Base-by-base conservation (phyloP, 2,329 filamentous ascomycete genomes). In the Fusarium anthophilum region DNA sequence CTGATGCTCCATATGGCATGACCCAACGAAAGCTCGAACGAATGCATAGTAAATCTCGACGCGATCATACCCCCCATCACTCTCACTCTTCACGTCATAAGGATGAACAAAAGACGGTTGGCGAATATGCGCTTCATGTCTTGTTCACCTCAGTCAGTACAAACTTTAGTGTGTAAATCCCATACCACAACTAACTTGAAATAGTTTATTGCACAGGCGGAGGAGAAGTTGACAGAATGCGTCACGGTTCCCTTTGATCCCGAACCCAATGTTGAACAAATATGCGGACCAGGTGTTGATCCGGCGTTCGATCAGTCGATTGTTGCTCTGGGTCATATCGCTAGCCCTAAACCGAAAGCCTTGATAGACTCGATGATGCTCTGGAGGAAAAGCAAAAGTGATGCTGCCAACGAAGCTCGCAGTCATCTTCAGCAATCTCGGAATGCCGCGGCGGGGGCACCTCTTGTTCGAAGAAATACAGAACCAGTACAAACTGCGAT, bases 301-400 rank as follows among this genome's bases (percentile, higher is more conserved):
- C 89, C 92, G 4, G 91, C 90, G 17, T 99, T 99, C 80, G 96
- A 99, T 82, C 96, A 98, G 83, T 90, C 98, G 78, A 97, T 99
- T 73, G 91, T 92, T 35, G 96, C 97, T 22, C 87, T 99, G 44
- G 96, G 96, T 8, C 96, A 98, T 81, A 98, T 99, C 79, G 94
- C 96, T 60, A 93, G 94, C 67, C 93, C 95, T 75, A 97, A 97
- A 80, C 97, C 97, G 10, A 98, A 97, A 81, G 94, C 95, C 10
- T 84, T 99, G 58, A 98, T 99, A 78, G 96, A 99, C 82, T 95
- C 94, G 26, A 95, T 99, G 82, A 99, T 99, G 94, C 89, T 97
- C 38, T 99, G 96, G 96, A 91, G 96, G 63, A 98, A 98, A 83
- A 94, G 91, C 74, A 98, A 98, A 85, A 97, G 95, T 74, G 96